These are phyloP conservation scores for Diaporthe nobilis DNA, from an alignment of 2,329 filamentous ascomycete genomes.

Conservation along the genomic window DNA sequence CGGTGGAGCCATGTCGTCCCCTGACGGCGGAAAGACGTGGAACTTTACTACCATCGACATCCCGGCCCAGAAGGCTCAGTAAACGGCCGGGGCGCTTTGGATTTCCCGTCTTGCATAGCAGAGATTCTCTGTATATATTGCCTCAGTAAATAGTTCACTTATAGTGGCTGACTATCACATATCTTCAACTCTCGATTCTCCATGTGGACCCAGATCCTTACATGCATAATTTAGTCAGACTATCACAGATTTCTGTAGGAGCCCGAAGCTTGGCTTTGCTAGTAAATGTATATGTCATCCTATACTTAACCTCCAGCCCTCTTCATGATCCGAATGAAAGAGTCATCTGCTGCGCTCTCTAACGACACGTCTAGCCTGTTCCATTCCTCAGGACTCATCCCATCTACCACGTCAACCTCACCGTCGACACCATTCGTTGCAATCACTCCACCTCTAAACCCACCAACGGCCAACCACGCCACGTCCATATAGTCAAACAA, in stretches of 20 bases:
- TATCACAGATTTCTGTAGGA: no score
- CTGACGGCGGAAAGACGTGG: constrained; percentile 8
- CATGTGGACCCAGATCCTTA: background rate
- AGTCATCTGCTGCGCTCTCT: background rate
- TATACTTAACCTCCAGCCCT: no score
- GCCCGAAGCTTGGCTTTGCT: background rate
- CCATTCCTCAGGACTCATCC: background rate
- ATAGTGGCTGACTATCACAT: background rate
- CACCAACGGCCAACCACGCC: background rate
- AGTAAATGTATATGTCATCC: background rate
- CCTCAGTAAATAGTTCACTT: background rate
- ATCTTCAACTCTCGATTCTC: background rate
- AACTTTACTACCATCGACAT: constrained; percentile 4
- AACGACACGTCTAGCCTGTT: no score
- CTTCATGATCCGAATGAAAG: background rate
- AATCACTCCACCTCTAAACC: background rate
- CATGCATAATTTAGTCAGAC: no score
- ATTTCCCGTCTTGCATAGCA: background rate
- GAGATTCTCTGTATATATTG: constrained; percentile 1
- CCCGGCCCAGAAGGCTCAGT: constrained; percentile 3
- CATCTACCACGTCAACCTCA: background rate
- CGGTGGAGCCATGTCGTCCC: constrained; percentile 11
- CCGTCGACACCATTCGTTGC: background rate
- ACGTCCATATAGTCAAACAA: background rate
- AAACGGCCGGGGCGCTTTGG: background rate